These are phyloP conservation scores for Lachancea dasiensis DNA, from an alignment of 805 yeast genomes.

Conservation along the genomic window DNA sequence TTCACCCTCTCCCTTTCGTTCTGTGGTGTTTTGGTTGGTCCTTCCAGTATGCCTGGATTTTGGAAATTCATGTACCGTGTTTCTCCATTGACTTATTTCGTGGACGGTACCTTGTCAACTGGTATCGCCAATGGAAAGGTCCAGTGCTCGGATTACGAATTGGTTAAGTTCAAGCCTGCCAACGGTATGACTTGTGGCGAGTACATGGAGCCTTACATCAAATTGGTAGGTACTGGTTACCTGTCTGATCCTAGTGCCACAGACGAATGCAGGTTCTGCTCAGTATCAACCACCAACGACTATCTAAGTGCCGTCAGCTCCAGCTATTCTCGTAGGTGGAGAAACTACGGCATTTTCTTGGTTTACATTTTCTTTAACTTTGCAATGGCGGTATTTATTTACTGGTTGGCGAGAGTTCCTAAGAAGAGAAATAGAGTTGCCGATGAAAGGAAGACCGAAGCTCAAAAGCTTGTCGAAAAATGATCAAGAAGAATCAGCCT, in stretches of 20 bases:
- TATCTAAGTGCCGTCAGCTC: constrained; percentile 46
- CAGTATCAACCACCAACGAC: constrained; percentile 47
- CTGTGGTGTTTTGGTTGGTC: constrained; percentile 70
- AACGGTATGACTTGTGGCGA: constrained; percentile 51
- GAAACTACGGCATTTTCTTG: constrained; percentile 54
- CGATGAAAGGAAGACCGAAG: constrained; percentile 10
- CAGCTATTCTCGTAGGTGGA: constrained; percentile 41
- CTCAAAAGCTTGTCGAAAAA: constrained; percentile 1
- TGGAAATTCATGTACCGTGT: constrained; percentile 75
- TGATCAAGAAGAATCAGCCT: background rate
- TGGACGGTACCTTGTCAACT: constrained; percentile 47
- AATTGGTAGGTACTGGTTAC: constrained; percentile 40
- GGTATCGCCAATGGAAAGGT: constrained; percentile 49
- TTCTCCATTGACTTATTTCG: constrained; percentile 64
- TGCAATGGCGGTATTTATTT: constrained; percentile 37
- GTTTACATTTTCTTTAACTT: constrained; percentile 45
- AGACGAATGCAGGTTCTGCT: constrained; percentile 52
- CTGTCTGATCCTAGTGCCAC: constrained; percentile 44
- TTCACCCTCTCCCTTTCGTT: constrained; percentile 60
- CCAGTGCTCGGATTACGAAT: constrained; percentile 44
- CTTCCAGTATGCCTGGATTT: constrained; percentile 59
- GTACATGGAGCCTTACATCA: constrained; percentile 39
- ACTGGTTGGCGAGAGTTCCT: constrained; percentile 73
- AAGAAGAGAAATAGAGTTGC: constrained; percentile 33
- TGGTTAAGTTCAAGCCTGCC: constrained; percentile 45